Conservation (phyloP, 129 eudicot species). For the Erigeron canadensis region DNA sequence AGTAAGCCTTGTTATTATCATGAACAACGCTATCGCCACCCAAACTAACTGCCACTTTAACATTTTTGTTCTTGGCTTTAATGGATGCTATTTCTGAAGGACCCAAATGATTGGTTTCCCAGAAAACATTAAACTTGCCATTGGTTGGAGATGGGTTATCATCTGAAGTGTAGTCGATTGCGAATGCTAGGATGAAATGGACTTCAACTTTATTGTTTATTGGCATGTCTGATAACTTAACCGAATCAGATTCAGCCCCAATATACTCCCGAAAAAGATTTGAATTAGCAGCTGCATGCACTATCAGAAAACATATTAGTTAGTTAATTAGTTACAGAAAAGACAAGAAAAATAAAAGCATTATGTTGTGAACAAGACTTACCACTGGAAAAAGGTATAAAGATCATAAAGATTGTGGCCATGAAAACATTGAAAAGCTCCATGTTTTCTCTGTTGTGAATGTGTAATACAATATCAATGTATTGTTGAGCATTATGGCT, state of each 20-base stretch:
- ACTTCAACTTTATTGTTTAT: background rate
- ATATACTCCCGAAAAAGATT: constrained; percentile 1
- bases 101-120: background rate
- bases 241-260: background rate
- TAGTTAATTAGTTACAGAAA: no score
- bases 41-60: background rate
- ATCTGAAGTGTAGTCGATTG: background rate
- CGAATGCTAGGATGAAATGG: constrained; percentile 3
- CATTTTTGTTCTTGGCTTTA: background rate
- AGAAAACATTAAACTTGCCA: background rate
- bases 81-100: background rate
- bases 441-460: constrained; percentile 8
- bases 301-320: background rate
- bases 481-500: background rate
- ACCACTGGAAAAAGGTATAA: constrained; percentile 32
- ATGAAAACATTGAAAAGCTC: constrained; percentile 18
- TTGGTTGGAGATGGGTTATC: background rate
- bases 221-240: background rate
- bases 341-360: background rate
- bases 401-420: constrained; percentile 16
- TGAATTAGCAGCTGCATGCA: background rate
- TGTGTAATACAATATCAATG: background rate
- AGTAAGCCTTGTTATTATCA: background rate
- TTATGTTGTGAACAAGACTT: background rate
- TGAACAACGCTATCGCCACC: background rate